phyloP scores from a whole-genome alignment of 148 eudicot genomes.

The Spergularia bocconei region DNA sequence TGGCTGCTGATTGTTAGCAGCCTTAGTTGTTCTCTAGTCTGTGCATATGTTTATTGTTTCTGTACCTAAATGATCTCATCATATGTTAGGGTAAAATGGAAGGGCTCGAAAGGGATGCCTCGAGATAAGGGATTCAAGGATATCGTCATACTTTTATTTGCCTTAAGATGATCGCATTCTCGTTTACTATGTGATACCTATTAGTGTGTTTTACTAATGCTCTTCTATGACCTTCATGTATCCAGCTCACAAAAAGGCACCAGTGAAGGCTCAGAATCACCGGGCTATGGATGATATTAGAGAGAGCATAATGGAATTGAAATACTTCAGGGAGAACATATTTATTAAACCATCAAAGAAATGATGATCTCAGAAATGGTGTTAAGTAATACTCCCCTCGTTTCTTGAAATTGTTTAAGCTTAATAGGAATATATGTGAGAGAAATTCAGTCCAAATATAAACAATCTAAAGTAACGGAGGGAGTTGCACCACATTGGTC shows the following conservation, averaged over 20 bases:
- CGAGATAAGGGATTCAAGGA: neutral
- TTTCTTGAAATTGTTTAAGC: neutral
- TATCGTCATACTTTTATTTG: neutral
- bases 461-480: too few species aligned
- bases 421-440: too few species aligned
- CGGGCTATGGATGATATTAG: constrained; percentile 91
- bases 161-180: neutral
- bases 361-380: constrained; percentile 12
- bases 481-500: too few species aligned
- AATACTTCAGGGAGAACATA: constrained; percentile 65
- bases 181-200: neutral
- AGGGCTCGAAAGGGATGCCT: neutral
- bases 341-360: constrained; percentile 44
- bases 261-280: constrained; percentile 70
- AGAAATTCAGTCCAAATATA: too few species aligned
- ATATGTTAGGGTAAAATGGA: neutral
- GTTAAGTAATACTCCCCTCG: neutral
- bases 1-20: neutral
- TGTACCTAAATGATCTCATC: neutral
- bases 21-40: neutral
- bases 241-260: constrained; percentile 59
- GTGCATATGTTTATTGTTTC: neutral
- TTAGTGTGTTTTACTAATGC: neutral
- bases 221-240: neutral
- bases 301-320: constrained; percentile 89